Evolutionary conservation across 78 protist species (phyloP), one percentile per base, ranked within the genome.

Genomic region (Cavenderia fasciculata): DNA sequence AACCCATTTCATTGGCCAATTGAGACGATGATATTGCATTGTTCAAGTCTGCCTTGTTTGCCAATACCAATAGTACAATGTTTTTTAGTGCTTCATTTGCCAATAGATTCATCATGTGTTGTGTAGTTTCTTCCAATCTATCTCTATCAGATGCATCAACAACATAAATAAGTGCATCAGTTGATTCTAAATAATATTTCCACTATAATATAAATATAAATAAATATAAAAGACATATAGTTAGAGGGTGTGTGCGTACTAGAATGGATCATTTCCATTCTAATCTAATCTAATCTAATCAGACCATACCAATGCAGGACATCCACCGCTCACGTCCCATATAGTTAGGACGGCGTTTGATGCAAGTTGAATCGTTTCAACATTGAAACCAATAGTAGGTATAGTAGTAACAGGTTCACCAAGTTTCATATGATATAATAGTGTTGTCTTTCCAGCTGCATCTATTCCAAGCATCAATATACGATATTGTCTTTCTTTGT

Each of bases 401-500:
- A 85, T 85, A 33, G 90, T 85, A 14, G 74, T 66, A 4, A 82
- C 76, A 18, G 31, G 44, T 27, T 74, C 84, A 54, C 84, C 84
- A 27, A 69, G n/a, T n/a, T n/a, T n/a, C n/a, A n/a, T n/a, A n/a
- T n/a, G n/a, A n/a, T n/a, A n/a, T n/a, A n/a, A n/a, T n/a, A n/a
- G n/a, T n/a, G n/a, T n/a, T n/a, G n/a, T n/a, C n/a, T n/a, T n/a
- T n/a, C n/a, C n/a, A 49, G 91, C 89, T 7, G 90, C 94, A 54
- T 97, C 99, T 31, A 97, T 89, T 6, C 99, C 99, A 56, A 96
- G 95, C 85, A 97, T 95, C 23, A 96, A 71, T 40, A 98, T 97
- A 61, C 97, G n/a, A n/a, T 76, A 8, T 14, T 25, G 44, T 44
- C 21, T 66, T 44, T 66, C 3, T 10, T 56, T 56, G 44, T 40